Base-by-base conservation (phyloP, 1,284 basidiomycete genomes). In the Pholiota adiposa region DNA sequence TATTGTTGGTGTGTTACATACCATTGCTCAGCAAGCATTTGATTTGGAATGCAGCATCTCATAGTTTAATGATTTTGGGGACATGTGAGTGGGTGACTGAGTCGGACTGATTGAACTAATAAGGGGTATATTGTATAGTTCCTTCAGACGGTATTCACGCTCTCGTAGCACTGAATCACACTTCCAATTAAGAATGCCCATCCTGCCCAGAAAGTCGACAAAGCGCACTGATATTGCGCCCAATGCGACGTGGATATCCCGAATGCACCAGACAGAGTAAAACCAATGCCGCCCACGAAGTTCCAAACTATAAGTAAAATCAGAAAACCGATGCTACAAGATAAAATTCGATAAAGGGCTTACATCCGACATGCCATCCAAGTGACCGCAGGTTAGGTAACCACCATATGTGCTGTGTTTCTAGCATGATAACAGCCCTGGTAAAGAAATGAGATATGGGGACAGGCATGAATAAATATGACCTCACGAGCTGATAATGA, bases 171-270 rank as follows among this genome's bases (percentile, higher is more conserved):
- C 69, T 86, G 85, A n/a, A 82, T 67, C 0, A 79, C 62, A 63
- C 83, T 84, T 4, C 83, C 84, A 44, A 87, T 82, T 68, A 87
- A 71, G 74, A 87, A 87, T 4, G 81, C 84, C 80, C 83, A 87
- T 14, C 81, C 78, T 19, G 83, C 85, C 85, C 84, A 87, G 66
- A 84, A 86, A 0, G 85, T 86, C 12, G 77, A 75, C 38, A 85
- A 69, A 6, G 77, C 75, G 63, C 82, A 83, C 68, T 87, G 77
- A 64, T 85, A 86, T 48, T 77, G 70, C 34, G 73, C 72, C 76
- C 73, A 36, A 58, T 65, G 57, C 60, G 72, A 4, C 50, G 62
- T 29, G 66, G 75, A 80, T 60, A 79, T 84, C 0, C 84, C 84
- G 6, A 86, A 71, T 1, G 79, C 83, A 6, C 83, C 84, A 56